Base-by-base conservation (phyloP, 768 basidiomycete genomes). In the Glaciozyma antarctica region DNA sequence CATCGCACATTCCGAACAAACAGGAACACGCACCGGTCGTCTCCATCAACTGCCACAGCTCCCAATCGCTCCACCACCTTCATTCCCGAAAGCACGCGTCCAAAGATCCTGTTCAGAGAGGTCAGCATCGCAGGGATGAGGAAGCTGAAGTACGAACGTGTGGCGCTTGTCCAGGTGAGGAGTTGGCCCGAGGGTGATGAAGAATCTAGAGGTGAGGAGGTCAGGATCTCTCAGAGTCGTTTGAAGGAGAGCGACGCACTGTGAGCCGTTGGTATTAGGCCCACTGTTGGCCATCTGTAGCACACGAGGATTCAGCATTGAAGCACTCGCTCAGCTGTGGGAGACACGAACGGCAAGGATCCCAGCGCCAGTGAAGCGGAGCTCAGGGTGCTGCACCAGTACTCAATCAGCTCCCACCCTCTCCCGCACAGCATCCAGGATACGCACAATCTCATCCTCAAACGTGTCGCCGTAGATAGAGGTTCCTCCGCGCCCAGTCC, bases 321-420 rank as follows among this genome's bases (percentile, higher is more conserved):
- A 6, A 22, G 28, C 8, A 26, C 30, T 30, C 52, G 45, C 21
- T 32, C 24, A 22, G 30, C 30, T 24, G 30, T 45, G 57, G 16
- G 28, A 12, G 51, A 38, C 1, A 58, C 68, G 19, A 7, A 59
- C 90, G 13, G 90, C 91, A 30, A 98, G 84, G 64, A 97, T 92
- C 1, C 94, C 94, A 51, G 93, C 92, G 22, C 94, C 94, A 3
- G 91, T 92, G 79, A 97, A 97, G 56, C 92, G 81, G 71, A 97
- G 78, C 19, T 95, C 92, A 2, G 89, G 86, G 72, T 90, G 83
- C 59, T 52, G 53, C 22, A 51, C 67, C 55, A 67, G 15, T 45
- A 41, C 28, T 58, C 57, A 28, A 13, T 15, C 41, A 26, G 7
- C 24, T 24, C 16, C 15, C 12, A 19, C n/a, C n/a, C 22, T 13